Evolutionary conservation across 176 grass and related monocot genomes (phyloP).

Genomic region (Areca catechu): DNA sequence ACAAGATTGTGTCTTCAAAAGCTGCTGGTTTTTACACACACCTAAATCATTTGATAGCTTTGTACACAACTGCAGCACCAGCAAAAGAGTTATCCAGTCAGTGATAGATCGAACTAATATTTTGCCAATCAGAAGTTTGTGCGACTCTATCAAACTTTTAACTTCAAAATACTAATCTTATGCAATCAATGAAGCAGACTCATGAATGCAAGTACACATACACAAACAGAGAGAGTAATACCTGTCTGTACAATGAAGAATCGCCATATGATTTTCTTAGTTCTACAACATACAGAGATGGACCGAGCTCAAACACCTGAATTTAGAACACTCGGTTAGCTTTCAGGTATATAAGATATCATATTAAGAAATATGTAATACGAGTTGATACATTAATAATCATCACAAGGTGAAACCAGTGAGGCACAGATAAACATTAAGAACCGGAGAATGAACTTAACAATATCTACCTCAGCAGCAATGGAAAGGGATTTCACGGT

Average conservation of each 20-base stretch:
- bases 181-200: background rate
- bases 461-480: constrained; percentile 50
- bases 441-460: background rate
- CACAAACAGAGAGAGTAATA: background rate
- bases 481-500: constrained; percentile 43
- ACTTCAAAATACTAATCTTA: background rate
- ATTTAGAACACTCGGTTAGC: too few relatives aligned
- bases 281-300: constrained; percentile 74
- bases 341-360: too few relatives aligned
- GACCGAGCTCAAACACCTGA: constrained; percentile 74
- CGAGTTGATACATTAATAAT: too few relatives aligned
- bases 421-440: too few relatives aligned
- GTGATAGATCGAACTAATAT: too few relatives aligned
- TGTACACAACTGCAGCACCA: constrained; percentile 3
- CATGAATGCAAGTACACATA: too few relatives aligned
- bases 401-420: too few relatives aligned
- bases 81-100: too few relatives aligned
- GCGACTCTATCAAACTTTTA: too few relatives aligned
- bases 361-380: too few relatives aligned
- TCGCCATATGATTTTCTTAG: constrained; percentile 65
- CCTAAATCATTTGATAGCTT: constrained; percentile 8
- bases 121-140: too few relatives aligned
- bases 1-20: background rate
- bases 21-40: background rate
- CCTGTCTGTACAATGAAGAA: constrained; percentile 66